Evolutionary conservation across 805 yeast species (phyloP), one percentile per base, ranked within the genome.

Genomic region (Candida nanaspora): DNA sequence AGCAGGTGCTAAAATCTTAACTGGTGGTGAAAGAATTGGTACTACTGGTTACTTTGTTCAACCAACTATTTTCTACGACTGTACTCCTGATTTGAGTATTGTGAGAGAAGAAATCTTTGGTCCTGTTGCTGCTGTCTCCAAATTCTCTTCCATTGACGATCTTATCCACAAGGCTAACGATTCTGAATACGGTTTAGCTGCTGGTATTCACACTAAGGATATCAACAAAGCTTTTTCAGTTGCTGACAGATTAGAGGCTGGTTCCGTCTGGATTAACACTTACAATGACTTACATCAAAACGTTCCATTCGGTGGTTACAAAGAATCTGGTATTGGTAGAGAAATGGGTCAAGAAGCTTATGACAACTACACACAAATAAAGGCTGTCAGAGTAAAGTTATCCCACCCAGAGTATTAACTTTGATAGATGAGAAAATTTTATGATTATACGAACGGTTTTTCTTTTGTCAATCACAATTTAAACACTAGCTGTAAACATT

Each of bases 301-400:
- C 60, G 83, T 81, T 60, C 89, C 91, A 66, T 83, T 83, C 57
- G 91, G 91, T 62, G 91, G 91, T 57, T 81, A 66, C 69, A 80
- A 80, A 57, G 81, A 80, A 66, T 78, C 86, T 46, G 91, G 91
- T 63, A 74, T 82, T 61, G 93, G 93, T 62, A 80, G 86, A 71
- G 93, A 83, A 70, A 80, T 83, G 89, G 93, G 93, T 65, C 63
- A 64, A 36, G 88, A 82, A 59, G 87, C 83, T 39, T 72, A 81
- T 49, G 86, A 80, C 50, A 77, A 78, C 68, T 83, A 82, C 72
- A 76, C 83, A 43, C 87, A 82, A 63, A 71, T 70, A 48, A 83
- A 82, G 67, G 85, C 86, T 48, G 83, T 83, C 45, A 80, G 93
- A 76, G 55, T 59, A 28, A 61, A 50, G 37, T 44, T 62, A 29